Base-by-base conservation (phyloP, 169 alveolate genomes). In the Plasmodium gallinaceum region DNA sequence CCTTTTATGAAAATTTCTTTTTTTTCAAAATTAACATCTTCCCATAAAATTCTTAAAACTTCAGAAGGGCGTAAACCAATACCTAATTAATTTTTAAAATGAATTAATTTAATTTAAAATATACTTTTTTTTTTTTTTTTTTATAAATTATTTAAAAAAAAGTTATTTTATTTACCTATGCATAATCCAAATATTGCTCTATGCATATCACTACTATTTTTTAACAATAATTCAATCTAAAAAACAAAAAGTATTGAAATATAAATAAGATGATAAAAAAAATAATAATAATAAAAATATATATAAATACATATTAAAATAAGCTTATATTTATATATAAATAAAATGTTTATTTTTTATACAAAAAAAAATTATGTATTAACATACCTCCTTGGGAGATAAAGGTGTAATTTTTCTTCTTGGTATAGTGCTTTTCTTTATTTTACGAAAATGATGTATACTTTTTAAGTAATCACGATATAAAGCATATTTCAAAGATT, bases 21-120 rank as follows among this genome's bases (percentile, higher is more conserved):
- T n/a, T 52, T 75, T 42, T 75, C 88, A 88, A 91, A 85, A 66
- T 93, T 87, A 16, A 93, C 61, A 71, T 93, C 95, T 61, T 90
- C 93, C 95, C 95, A 93, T 8, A 66, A 66, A 72, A 93, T 57
- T 7, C 92, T 75, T 65, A 93, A 51, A 22, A 93, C 76, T 74
- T 93, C 95, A 37, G 92, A 74, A 14, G 95, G 95, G 14, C 95
- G 88, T 26, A 93, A 88, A 18, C 95, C 95, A 18, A 92, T 76
- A n/a, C 95, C 95, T 76, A 46, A 26, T 16, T 76, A 24, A 6
- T 37, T 64, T 48, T 46, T 1, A 70, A 12, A 52, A 64, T 16
- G 14, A 42, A 39, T 39, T 10, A 26, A 26, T 32, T 32, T 32
- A 32, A 32, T 32, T 1, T 32, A 32, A 32, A 32, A 32, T 32